Evolutionary conservation across 2,329 filamentous ascomycete genomes (phyloP), one percentile per base, ranked within the genome.

Genomic region (Hypoxylon sp.): DNA sequence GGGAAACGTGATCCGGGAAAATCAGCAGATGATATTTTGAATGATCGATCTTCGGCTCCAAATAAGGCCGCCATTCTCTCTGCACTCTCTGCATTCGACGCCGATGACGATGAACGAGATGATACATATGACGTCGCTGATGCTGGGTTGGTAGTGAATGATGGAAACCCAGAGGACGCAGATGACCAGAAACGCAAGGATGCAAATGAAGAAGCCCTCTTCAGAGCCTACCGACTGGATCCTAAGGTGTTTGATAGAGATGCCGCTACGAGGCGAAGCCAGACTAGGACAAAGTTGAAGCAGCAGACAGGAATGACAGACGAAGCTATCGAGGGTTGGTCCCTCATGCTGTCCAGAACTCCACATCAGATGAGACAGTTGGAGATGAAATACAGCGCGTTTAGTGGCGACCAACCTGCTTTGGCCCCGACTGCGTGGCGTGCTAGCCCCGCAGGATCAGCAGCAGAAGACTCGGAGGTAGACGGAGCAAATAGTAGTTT

Each of bases 101-200:
- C 90, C 0, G 95, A 98, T 72, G 96, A 98, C 70, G 96, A 99
- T 76, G 96, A 99, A 80, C 88, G 93, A 33, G 96, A 99, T 77
- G 96, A 99, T 77, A 98, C 95, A 0, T 99, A 99, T 75, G 96
- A 99, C 73, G 88, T 90, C 1, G 93, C 89, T 51, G 96, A 98
- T 74, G 93, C 98, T 1, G 96, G 96, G 33, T 94, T 95, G 20
- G 92, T 92, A 0, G 89, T 97, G 2, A 93, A 97, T 71, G 83
- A 85, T 16, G 82, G 86, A 4, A 83, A 87, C n/a, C 83, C 85
- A 33, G 86, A 87, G 53, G 83, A 86, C 61, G 79, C 79, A 0
- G 82, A 85, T 60, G 82, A 78, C 12, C 74, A 76, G 38, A 76
- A 77, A 40, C 72, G 74, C 4, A 79, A 77, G 36, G 84, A 87